Conservation (phyloP, 148 eudicot species). For the Rhododendron griersonianum region DNA sequence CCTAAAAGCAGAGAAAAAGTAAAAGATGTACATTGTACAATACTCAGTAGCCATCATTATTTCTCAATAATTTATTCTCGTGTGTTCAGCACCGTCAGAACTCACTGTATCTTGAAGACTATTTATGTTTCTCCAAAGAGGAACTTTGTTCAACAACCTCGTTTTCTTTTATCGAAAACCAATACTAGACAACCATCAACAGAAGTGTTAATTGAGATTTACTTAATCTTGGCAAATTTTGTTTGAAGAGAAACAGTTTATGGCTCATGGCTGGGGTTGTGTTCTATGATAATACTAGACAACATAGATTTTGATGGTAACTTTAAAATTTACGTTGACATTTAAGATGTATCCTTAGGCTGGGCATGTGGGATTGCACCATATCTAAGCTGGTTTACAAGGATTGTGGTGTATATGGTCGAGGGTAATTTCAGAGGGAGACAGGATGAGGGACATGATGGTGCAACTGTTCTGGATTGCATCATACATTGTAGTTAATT, state of each 20-base stretch:
- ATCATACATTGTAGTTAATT: background rate
- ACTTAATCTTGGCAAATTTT: background rate
- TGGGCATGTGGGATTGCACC: background rate
- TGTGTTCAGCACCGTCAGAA: too few relatives aligned
- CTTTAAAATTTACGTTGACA: too few relatives aligned
- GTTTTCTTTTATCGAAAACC: background rate
- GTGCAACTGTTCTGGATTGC: background rate
- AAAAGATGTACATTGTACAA: too few relatives aligned
- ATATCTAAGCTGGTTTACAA: background rate
- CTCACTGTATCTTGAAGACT: background rate
- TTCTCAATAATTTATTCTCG: too few relatives aligned
- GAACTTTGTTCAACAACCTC: background rate
- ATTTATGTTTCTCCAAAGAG: background rate
- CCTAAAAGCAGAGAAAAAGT: too few relatives aligned
- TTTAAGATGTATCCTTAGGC: background rate
- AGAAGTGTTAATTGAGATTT: background rate
- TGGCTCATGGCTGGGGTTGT: background rate
- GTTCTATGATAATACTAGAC: too few relatives aligned
- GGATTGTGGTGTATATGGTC: background rate
- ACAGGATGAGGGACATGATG: background rate
- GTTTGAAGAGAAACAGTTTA: background rate
- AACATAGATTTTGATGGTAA: too few relatives aligned
- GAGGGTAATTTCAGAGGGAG: background rate
- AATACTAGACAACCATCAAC: background rate
- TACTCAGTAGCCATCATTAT: too few relatives aligned